Evolutionary conservation across 345 rosid species (phyloP).

Genomic region (Stellera chamaejasme): DNA sequence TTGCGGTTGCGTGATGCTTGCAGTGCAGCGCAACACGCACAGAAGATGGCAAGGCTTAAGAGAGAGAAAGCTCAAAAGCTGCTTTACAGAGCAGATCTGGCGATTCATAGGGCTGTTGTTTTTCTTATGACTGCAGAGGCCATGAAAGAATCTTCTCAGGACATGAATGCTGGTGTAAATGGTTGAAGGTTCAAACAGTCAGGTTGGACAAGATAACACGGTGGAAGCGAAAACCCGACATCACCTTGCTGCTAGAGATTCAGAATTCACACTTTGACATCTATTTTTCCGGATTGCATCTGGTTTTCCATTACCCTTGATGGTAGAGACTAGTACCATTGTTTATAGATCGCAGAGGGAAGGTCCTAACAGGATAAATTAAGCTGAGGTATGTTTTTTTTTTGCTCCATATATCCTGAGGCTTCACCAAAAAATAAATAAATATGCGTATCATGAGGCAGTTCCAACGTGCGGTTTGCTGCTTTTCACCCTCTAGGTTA

Average conservation of each 20-base stretch:
- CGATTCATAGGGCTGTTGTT: constrained; percentile 84
- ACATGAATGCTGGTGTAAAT: constrained; percentile 26
- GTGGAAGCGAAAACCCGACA: constrained; percentile 12
- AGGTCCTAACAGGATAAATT: constrained; percentile 9
- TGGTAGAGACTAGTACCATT: constrained; percentile 1
- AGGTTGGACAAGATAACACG: constrained; percentile 13
- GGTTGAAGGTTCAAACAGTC: constrained; percentile 14
- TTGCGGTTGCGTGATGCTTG: constrained; percentile 61
- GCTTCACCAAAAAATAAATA: neutral
- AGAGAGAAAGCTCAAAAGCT: constrained; percentile 75
- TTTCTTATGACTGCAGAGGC: constrained; percentile 90
- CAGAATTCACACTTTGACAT: constrained; percentile 4
- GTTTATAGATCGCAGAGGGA: neutral
- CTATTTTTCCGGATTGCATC: constrained; percentile 17
- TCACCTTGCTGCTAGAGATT: constrained; percentile 11
- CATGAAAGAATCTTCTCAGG: constrained; percentile 47
- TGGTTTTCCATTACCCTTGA: constrained; percentile 8
- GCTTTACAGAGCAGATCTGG: constrained; percentile 73
- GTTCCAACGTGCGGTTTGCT: constrained; percentile 11
- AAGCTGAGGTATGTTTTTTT: constrained; percentile 14
- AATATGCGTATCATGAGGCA: constrained; percentile 6
- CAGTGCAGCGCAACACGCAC: constrained; percentile 69
- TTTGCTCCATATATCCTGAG: constrained; percentile 9
- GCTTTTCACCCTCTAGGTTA: constrained; percentile 12
- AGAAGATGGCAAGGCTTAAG: constrained; percentile 58